These are phyloP conservation scores for Colletotrichum sp. DNA, from an alignment of 2,329 filamentous ascomycete genomes.

Conservation along the genomic window DNA sequence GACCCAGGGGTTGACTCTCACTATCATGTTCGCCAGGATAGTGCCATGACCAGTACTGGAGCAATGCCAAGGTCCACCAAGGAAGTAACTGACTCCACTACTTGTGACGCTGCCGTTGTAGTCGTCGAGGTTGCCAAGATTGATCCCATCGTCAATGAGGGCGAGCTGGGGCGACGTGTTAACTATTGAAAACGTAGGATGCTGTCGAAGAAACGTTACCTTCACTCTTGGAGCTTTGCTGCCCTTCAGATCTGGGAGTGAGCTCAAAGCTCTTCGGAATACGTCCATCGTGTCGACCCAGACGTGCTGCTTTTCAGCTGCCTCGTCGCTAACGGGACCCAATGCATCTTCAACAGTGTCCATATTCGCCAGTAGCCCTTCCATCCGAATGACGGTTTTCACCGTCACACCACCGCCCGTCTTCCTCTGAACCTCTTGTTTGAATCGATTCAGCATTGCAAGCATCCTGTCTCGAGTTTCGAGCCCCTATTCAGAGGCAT, in stretches of 20 bases:
- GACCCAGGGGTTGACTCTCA: background rate
- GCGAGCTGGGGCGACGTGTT: accelerated
- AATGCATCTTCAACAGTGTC: background rate
- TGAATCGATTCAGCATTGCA: background rate
- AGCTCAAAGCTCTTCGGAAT: background rate
- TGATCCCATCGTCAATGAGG: background rate
- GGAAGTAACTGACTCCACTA: background rate
- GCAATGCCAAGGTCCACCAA: background rate
- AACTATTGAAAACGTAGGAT: background rate
- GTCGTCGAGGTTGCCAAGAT: background rate
- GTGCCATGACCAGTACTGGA: background rate
- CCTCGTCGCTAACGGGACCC: background rate
- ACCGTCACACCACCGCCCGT: background rate
- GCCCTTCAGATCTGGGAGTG: background rate
- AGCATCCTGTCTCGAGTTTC: background rate
- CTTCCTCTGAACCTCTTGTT: background rate
- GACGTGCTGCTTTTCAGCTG: background rate
- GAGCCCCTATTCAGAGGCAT: accelerated
- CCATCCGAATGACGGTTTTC: background rate
- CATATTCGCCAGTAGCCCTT: background rate
- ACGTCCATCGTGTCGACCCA: background rate
- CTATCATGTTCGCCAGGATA: background rate
- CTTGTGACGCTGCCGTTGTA: background rate
- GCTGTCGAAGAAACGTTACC: background rate
- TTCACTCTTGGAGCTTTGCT: background rate